A percentile compares a stretch with the other conserved stretches of the same genome.
phyloP scores from a whole-genome alignment of 768 basidiomycete species.

The Pleurotus sapidus region DNA sequence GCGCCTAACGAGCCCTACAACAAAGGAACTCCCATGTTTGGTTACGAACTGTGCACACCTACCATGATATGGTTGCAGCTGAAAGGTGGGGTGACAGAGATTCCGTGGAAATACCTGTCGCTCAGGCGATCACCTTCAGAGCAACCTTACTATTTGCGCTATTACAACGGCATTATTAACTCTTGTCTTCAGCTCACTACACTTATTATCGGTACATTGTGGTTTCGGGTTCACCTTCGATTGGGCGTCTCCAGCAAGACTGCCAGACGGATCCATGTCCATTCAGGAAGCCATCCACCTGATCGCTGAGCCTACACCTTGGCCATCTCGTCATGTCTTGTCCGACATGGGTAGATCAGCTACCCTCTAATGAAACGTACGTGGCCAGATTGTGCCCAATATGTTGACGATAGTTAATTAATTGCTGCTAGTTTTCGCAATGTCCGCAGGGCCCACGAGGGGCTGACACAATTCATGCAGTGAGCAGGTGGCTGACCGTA shows the following conservation, averaged over 20 bases:
- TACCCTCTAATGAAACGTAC: constrained; percentile 30
- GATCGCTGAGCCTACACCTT: constrained; percentile 26
- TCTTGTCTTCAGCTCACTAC: constrained; percentile 31
- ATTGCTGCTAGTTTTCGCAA: constrained; percentile 11
- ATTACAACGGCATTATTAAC: too few relatives aligned
- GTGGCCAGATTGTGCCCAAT: too few relatives aligned
- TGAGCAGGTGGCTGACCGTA: constrained; percentile 30
- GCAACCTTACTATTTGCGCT: constrained; percentile 12
- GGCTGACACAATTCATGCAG: constrained; percentile 36
- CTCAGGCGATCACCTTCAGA: constrained; percentile 34
- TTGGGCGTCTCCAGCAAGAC: constrained; percentile 35
- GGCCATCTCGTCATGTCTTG: constrained; percentile 15
- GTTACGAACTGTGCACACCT: constrained; percentile 30
- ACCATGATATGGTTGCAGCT: constrained; percentile 33
- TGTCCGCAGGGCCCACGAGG: constrained; percentile 24
- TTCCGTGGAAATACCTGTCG: constrained; percentile 21
- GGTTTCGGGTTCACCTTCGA: constrained; percentile 43
- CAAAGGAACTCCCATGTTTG: constrained; percentile 40
- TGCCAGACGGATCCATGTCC: constrained; percentile 34
- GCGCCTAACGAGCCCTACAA: neutral
- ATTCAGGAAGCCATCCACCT: constrained; percentile 34
- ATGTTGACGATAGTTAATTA: too few relatives aligned
- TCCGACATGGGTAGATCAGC: constrained; percentile 34
- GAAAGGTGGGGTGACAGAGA: constrained; percentile 33
- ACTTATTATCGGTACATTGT: constrained; percentile 39